Base-by-base conservation (phyloP, 2,329 filamentous ascomycete species). In the Dactylella cylindrospora region DNA sequence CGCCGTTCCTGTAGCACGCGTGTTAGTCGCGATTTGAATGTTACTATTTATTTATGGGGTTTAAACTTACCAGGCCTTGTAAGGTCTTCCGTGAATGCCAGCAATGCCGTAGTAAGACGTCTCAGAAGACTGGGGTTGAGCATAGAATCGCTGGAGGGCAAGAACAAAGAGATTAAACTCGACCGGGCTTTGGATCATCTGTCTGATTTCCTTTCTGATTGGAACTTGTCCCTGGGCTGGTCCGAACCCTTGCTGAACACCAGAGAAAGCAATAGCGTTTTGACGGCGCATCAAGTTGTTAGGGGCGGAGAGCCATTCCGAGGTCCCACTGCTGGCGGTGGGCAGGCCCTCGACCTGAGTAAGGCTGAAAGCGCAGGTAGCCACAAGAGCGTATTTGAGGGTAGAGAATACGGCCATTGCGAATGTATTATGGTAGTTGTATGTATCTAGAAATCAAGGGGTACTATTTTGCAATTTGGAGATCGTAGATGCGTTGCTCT, bases 91-190 rank as follows among this genome's bases (percentile, higher is more conserved):
- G 72, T 95, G 89, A 66, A 95, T 88, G 87, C 88, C 86, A 59
- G 85, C 80, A 67, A 94, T 80, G 69, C 88, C 82, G 73, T 90
- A 94, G 76, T 83, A 94, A 33, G 88, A 91, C 25, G 85, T 76
- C 50, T 78, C 77, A 60, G 81, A 76, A 22, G 76, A 76, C 72
- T 89, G 84, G 65, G 83, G 76, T 52, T 80, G 80, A 62, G 77
- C 79, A 73, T 88, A 84, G 75, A 91, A 82, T 74, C 84, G 82
- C 71, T 81, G 82, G 67, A 93, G 77, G 10, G 85, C 85, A 39
- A 91, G 79, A 19, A 94, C 76, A 72, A 85, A 93, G 55, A 94
- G 73, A 70, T 87, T 88, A 51, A 64, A 64, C 33, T 57, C 52
- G 15, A 38, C 29, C 1, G 20, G 15, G 26, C 49, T 57, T 22